Evolutionary conservation across 371 early-diverging fungal genomes (phyloP).

Genomic region (Umbelopsis sp.): DNA sequence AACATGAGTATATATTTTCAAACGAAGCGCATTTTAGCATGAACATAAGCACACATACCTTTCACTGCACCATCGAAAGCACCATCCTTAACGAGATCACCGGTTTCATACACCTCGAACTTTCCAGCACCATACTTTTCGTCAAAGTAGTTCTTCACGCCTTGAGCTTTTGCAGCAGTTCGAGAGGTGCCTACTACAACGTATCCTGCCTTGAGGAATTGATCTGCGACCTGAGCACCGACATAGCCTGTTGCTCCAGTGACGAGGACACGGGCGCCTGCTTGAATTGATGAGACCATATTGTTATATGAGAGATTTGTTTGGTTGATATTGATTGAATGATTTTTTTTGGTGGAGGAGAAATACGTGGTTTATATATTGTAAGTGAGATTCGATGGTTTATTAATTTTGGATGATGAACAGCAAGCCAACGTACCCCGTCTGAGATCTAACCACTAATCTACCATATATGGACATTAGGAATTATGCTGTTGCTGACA

Average conservation of each 20-base stretch:
- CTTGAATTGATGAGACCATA: neutral
- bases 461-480: too few relatives aligned
- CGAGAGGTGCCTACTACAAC: neutral
- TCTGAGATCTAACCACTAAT: too few relatives aligned
- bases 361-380: too few relatives aligned
- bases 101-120: constrained; percentile 2
- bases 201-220: constrained; percentile 8
- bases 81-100: neutral
- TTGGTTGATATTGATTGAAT: too few relatives aligned
- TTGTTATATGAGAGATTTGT: neutral
- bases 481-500: too few relatives aligned
- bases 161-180: neutral
- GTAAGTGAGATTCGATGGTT: too few relatives aligned
- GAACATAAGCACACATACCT: neutral
- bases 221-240: neutral
- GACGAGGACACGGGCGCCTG: constrained; percentile 1
- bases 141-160: neutral
- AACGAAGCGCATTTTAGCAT: too few relatives aligned
- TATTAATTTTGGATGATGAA: too few relatives aligned
- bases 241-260: constrained; percentile 8
- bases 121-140: neutral
- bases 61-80: neutral
- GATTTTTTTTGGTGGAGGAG: too few relatives aligned
- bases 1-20: too few relatives aligned
- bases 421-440: too few relatives aligned